Percentiles rank a stretch among this genome's conserved stretches.
These are phyloP conservation scores for Termitomyces sp. DNA, from an alignment of 768 basidiomycete species.

Conservation along the genomic window DNA sequence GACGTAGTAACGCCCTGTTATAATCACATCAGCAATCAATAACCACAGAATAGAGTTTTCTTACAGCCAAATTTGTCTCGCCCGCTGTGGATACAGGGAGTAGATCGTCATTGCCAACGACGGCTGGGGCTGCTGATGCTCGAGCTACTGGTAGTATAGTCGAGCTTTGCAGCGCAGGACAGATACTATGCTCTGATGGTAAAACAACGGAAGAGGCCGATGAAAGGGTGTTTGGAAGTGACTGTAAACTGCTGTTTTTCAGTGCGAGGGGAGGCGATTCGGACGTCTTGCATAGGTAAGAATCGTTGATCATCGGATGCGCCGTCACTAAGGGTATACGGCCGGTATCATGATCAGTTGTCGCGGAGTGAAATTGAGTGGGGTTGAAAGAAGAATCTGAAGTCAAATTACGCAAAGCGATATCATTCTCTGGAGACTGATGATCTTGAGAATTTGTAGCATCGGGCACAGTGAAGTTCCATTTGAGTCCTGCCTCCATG, in stretches of 20 bases:
- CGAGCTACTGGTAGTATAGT: too few relatives aligned
- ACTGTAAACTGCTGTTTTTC: background rate
- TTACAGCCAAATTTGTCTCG: background rate
- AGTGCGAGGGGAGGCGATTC: background rate
- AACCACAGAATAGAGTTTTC: background rate
- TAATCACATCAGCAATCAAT: background rate
- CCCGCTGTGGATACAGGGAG: background rate
- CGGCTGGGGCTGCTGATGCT: background rate
- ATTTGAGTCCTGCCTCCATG: background rate
- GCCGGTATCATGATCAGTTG: background rate
- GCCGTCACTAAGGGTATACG: background rate
- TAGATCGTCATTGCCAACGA: background rate
- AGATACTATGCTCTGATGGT: too few relatives aligned
- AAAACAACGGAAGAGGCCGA: background rate
- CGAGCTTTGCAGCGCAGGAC: background rate
- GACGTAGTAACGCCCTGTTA: background rate
- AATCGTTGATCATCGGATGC: background rate
- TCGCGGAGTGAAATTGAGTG: background rate
- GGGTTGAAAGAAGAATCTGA: background rate
- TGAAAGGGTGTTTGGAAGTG: background rate
- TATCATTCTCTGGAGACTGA: background rate
- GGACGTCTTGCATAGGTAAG: background rate
- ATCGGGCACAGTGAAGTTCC: background rate
- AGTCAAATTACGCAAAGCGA: background rate
- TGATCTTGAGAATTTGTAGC: background rate